Evolutionary conservation across 768 basidiomycete species (phyloP).

Genomic region (Lactarius tabidus): DNA sequence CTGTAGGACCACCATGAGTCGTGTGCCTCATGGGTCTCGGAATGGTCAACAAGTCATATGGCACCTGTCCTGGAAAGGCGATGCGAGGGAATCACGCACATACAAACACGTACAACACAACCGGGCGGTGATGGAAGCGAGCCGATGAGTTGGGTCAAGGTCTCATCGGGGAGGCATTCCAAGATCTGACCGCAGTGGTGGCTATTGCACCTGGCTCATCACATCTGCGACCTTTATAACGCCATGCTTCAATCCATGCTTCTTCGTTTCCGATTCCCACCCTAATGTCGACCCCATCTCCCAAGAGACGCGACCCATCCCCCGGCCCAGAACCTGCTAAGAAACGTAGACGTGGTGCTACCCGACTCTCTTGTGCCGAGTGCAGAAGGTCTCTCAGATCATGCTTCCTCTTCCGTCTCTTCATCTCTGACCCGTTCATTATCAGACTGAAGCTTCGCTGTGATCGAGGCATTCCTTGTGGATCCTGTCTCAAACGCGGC

Average conservation of each 20-base stretch:
- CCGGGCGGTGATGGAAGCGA: constrained; percentile 10
- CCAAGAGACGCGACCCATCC: constrained; percentile 33
- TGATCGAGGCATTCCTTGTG: constrained; percentile 72
- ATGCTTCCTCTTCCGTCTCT: constrained; percentile 16
- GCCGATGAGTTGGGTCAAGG: not conserved
- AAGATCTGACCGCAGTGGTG: not conserved
- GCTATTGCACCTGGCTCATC: not conserved
- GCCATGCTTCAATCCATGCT: constrained; percentile 21
- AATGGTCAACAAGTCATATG: constrained; percentile 1
- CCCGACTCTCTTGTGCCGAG: constrained; percentile 74
- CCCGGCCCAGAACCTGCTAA: constrained; percentile 36
- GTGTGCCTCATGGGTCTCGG: constrained; percentile 6
- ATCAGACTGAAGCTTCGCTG: constrained; percentile 64
- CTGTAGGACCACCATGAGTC: not conserved
- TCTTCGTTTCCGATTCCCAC: constrained; percentile 30
- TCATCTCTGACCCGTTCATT: constrained; percentile 11
- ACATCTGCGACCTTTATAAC: constrained; percentile 6
- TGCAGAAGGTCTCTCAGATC: constrained; percentile 54
- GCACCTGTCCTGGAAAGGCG: not conserved
- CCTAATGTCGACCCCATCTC: constrained; percentile 25
- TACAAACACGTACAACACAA: not conserved
- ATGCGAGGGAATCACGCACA: not conserved
- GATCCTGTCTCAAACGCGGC: constrained; percentile 76
- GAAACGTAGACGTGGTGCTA: constrained; percentile 59
- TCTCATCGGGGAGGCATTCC: not conserved